A percentile compares a stretch with the other conserved stretches of the same genome.
Evolutionary conservation across 345 rosid species (phyloP).

Genomic region (Nasturtium officinale): DNA sequence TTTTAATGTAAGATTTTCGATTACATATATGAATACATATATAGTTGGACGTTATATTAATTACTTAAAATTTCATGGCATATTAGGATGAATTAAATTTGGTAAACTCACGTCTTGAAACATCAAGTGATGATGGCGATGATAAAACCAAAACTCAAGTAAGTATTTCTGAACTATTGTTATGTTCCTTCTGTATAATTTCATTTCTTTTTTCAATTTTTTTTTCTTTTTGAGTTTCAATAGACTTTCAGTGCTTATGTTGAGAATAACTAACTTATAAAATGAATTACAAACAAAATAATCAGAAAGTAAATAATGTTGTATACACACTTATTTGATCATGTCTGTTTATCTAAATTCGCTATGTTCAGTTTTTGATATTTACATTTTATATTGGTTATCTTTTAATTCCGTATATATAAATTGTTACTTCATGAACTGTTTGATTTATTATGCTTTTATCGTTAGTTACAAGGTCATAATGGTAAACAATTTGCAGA

Average conservation of each 20-base stretch:
- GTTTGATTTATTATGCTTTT: background rate
- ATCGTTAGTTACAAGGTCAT: background rate
- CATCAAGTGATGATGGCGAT: conserved; percentile 39
- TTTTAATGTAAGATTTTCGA: conserved; percentile 57
- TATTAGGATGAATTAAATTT: conserved; percentile 64
- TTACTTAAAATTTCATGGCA: conserved; percentile 15
- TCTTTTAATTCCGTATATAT: background rate
- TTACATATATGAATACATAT: background rate
- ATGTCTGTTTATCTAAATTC: conserved; percentile 4
- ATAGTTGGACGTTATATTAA: background rate
- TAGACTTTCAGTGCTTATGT: background rate
- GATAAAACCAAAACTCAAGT: conserved; percentile 54
- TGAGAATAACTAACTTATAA: background rate
- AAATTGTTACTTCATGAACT: background rate
- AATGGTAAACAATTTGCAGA: conserved; percentile 41
- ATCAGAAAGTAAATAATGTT: conserved; percentile 3
- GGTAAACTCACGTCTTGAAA: conserved; percentile 50
- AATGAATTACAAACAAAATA: background rate
- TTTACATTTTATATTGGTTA: background rate
- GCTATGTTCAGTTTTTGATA: background rate
- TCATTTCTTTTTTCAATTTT: background rate
- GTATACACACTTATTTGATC: conserved; percentile 11
- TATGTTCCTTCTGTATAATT: conserved; percentile 1
- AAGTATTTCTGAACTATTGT: conserved; percentile 34
- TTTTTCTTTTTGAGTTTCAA: background rate